Evolutionary conservation across 805 yeast species (phyloP), one percentile per base, ranked within the genome.

Genomic region (Candida montana): DNA sequence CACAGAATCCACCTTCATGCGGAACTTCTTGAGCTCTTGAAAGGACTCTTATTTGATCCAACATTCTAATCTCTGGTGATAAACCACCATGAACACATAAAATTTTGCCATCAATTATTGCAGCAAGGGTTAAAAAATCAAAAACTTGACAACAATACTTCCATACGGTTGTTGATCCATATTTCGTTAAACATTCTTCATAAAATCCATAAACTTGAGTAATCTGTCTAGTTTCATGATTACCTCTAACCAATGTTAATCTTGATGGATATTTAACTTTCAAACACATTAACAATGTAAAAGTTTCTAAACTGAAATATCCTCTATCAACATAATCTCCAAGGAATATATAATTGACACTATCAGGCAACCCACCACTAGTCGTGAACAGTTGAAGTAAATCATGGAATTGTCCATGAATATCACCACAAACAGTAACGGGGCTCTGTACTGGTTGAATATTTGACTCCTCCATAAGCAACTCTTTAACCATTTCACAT

Each of bases 291-390:
- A 91, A 70, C 48, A 93, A 67, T 5, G 98, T 91, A 65, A 91
- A 90, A 0, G 98, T 91, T 58, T 91, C 99, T 47, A 91, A 69
- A 37, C 93, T 81, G 64, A 91, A 91, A 63, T 88, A 93, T n/a
- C 99, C 99, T 60, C 99, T 74, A 65, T 91, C 99, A 38, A 91
- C 99, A 59, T 91, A 91, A 63, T 91, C 99, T 30, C 99, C 99
- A 53, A 91, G 65, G 53, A 91, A 91, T 35, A 91, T 77, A 64
- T 85, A 91, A 60, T 83, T 81, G 40, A 83, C 81, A 44, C 81
- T 81, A 46, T 79, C 78, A 0, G 98, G 98, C 50, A 90, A 76
- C 16, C 98, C 98, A 34, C 99, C 99, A 21, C 89, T 77, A 11
- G 90, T 83, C 51, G 95, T 72, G 64, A 93, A 93, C 20, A 91